A percentile compares a stretch with the other conserved stretches of the same genome.
Conservation (phyloP, 192 early-diverging fungal genomes). For the Coemansia aciculifera region DNA sequence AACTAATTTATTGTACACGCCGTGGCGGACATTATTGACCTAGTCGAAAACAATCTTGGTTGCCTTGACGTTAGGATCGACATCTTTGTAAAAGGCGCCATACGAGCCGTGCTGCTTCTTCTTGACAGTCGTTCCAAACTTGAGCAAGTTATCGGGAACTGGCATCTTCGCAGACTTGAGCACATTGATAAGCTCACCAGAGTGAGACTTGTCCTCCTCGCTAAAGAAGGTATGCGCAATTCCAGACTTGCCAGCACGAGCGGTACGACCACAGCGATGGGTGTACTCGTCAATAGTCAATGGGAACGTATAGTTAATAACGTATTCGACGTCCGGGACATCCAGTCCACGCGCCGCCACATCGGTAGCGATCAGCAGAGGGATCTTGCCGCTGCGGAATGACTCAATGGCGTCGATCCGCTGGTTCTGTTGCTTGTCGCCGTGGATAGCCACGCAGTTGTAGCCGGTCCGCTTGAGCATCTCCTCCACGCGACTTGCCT, state of each 20-base stretch:
- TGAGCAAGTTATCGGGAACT: constrained; percentile 84
- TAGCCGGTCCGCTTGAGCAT: constrained; percentile 74
- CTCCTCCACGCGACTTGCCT: constrained; percentile 79
- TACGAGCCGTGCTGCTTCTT: constrained; percentile 96
- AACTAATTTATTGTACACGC: constrained; percentile 98
- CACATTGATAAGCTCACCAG: constrained; percentile 88
- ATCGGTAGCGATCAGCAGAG: constrained; percentile 92
- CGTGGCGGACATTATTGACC: constrained; percentile 94
- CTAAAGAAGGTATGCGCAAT: constrained; percentile 94
- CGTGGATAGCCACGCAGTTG: constrained; percentile 84
- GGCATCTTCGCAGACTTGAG: constrained; percentile 82
- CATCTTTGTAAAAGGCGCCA: constrained; percentile 92
- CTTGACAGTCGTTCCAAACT: constrained; percentile 95
- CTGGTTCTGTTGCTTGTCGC: constrained; percentile 85
- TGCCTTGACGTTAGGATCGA: constrained; percentile 78
- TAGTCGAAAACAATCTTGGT: constrained; percentile 89
- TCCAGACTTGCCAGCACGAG: constrained; percentile 89
- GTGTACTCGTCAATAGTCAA: constrained; percentile 93
- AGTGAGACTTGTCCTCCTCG: constrained; percentile 80
- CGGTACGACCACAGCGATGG: constrained; percentile 95
- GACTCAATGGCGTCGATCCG: constrained; percentile 74
- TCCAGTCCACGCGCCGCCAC: constrained; percentile 89
- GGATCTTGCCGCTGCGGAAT: constrained; percentile 80
- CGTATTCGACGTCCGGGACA: constrained; percentile 90
- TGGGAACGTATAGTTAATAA: constrained; percentile 97